These are phyloP conservation scores for Diospyros kaki DNA, from an alignment of 148 eudicot genomes.

Conservation along the genomic window DNA sequence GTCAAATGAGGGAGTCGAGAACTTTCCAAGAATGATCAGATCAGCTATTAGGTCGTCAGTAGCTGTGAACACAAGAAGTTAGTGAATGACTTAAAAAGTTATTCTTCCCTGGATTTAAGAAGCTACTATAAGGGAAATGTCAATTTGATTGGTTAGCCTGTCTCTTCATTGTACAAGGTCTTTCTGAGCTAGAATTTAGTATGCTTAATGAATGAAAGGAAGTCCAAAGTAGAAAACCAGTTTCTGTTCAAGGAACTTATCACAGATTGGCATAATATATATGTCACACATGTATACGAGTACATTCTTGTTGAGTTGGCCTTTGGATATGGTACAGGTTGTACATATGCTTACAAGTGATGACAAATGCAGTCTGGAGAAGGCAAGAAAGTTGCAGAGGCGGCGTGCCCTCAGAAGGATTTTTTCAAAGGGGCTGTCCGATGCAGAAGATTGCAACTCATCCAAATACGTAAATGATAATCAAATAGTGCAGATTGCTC, in stretches of 20 bases:
- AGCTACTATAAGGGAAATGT: too few species aligned
- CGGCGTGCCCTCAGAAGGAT: slow-evolving; percentile 58
- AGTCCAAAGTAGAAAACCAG: neutral
- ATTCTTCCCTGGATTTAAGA: too few species aligned
- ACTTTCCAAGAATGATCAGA: too few species aligned
- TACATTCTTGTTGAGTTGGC: neutral
- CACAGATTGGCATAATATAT: neutral
- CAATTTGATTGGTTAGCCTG: too few species aligned
- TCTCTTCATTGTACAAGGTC: too few species aligned
- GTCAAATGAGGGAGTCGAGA: too few species aligned
- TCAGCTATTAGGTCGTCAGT: too few species aligned
- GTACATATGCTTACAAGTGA: slow-evolving; percentile 59
- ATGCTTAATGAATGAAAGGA: too few species aligned
- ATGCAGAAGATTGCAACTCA: slow-evolving; percentile 44
- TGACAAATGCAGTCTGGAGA: slow-evolving; percentile 27
- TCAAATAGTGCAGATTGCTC: slow-evolving; percentile 29
- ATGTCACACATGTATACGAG: neutral
- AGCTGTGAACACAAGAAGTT: too few species aligned
- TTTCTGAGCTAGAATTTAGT: too few species aligned
- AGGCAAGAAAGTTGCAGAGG: slow-evolving; percentile 35
- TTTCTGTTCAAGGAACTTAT: neutral
- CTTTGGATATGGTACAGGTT: slow-evolving; percentile 39
- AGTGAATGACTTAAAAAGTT: too few species aligned
- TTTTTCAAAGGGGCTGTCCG: slow-evolving; percentile 45
- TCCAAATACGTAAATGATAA: slow-evolving; percentile 43